Conservation (phyloP, 257 asterid species). For the Nemophila menziesii region DNA sequence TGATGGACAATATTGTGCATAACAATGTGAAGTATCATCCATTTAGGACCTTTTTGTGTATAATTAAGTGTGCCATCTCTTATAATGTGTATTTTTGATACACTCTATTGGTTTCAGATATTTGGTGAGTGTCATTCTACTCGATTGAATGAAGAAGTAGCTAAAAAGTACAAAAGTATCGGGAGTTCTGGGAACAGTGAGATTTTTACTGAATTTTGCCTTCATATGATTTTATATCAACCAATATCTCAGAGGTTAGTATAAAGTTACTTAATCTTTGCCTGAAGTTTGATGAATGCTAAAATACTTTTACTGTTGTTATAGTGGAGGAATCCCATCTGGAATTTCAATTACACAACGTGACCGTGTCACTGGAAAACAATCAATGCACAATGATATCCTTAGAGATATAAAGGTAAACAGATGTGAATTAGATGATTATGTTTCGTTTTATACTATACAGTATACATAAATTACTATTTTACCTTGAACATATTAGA, state of each 20-base stretch:
- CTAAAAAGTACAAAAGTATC: conserved; percentile 36
- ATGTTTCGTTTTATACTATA: no score
- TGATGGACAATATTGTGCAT: not conserved
- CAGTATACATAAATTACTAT: no score
- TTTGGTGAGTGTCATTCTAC: conserved; percentile 82
- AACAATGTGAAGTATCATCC: not conserved
- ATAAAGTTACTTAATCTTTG: not conserved
- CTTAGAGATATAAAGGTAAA: conserved; percentile 61
- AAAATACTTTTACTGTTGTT: conserved; percentile 20
- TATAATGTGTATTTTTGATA: not conserved
- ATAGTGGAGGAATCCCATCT: conserved; percentile 57
- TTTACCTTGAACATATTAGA: not conserved
- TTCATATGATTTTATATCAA: conserved; percentile 72
- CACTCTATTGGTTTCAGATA: conserved; percentile 41
- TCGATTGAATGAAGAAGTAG: conserved; percentile 49
- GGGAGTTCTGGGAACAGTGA: conserved; percentile 54
- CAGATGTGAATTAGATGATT: conserved; percentile 3
- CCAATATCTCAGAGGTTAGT: conserved; percentile 65
- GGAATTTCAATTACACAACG: conserved; percentile 76
- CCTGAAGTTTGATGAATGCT: conserved; percentile 11
- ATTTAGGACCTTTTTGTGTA: not conserved
- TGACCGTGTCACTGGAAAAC: conserved; percentile 80
- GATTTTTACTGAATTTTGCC: conserved; percentile 80
- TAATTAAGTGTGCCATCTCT: not conserved
- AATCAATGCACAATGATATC: conserved; percentile 39